Evolutionary conservation across 2,329 filamentous ascomycete genomes (phyloP).

Genomic region (Alternaria hordeiaustralica): DNA sequence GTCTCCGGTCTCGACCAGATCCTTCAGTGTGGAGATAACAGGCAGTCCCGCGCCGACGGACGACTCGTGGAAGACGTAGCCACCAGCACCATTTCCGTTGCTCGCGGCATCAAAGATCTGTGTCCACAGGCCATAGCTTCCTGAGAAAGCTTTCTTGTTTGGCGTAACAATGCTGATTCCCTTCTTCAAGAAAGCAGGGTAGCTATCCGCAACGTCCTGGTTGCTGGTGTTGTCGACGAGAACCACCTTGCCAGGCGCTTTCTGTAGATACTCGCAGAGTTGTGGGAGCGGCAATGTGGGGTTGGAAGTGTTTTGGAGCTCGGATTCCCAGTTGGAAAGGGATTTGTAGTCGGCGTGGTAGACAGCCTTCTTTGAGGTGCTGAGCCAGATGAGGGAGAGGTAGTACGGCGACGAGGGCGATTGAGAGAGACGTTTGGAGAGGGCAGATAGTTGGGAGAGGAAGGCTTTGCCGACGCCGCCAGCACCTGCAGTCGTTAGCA

Average conservation of each 20-base stretch:
- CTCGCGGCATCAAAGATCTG: constrained; percentile 80
- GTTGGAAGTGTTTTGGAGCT: constrained; percentile 68
- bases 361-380: constrained; percentile 83
- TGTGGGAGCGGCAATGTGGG: constrained; percentile 71
- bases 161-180: constrained; percentile 93
- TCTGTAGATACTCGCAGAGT: constrained; percentile 77
- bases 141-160: constrained; percentile 98
- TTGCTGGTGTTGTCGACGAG: constrained; percentile 97
- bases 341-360: constrained; percentile 75
- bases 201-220: constrained; percentile 80
- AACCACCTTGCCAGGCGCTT: constrained; percentile 78
- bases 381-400: constrained; percentile 82
- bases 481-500: constrained; percentile 65
- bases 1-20: constrained; percentile 93
- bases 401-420: constrained; percentile 65
- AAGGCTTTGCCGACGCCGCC: constrained; percentile 94
- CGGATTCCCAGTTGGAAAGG: constrained; percentile 65
- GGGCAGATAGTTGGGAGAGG: constrained; percentile 76
- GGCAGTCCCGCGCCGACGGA: constrained; percentile 93
- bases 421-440: constrained; percentile 65
- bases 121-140: constrained; percentile 80
- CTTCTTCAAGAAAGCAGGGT: constrained; percentile 79
- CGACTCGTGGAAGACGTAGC: constrained; percentile 92
- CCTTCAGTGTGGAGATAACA: constrained; percentile 90
- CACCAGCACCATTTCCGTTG: constrained; percentile 66